Evolutionary conservation across 1,139 yeast species (phyloP).

Genomic region (Pichia sp.): DNA sequence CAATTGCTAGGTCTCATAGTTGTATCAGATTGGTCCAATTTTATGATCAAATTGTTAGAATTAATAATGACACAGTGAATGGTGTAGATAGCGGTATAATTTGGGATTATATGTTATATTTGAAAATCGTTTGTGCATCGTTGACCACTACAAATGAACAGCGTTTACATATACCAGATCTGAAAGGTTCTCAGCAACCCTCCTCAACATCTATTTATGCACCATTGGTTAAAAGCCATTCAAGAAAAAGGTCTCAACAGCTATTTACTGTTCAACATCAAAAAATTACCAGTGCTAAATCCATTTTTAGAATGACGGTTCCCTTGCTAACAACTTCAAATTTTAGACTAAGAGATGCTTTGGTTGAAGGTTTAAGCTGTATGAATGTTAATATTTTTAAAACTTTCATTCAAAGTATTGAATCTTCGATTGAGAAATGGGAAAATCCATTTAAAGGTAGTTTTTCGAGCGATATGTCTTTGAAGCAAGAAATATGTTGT

Average conservation of each 20-base stretch:
- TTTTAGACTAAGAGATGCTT: slow-evolving; percentile 71
- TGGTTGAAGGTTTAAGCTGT: slow-evolving; percentile 80
- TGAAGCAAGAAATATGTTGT: slow-evolving; percentile 74
- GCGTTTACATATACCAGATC: slow-evolving; percentile 51
- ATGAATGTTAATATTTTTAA: slow-evolving; percentile 84
- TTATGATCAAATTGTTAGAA: slow-evolving; percentile 69
- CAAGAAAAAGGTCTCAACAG: slow-evolving; percentile 68
- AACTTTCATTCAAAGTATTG: slow-evolving; percentile 74
- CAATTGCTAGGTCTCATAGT: slow-evolving; percentile 86
- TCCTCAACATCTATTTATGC: slow-evolving; percentile 21
- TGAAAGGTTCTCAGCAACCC: slow-evolving; percentile 11
- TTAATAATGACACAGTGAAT: slow-evolving; percentile 43
- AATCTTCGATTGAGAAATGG: slow-evolving; percentile 58
- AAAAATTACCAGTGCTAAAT: slow-evolving; percentile 86
- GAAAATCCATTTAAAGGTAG: slow-evolving; percentile 29
- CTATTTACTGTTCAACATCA: slow-evolving; percentile 81
- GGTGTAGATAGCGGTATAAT: slow-evolving; percentile 33
- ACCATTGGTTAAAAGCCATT: slow-evolving; percentile 37
- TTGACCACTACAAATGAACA: slow-evolving; percentile 87
- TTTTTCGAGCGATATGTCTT: slow-evolving; percentile 19
- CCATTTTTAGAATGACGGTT: slow-evolving; percentile 81
- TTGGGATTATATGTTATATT: slow-evolving; percentile 48
- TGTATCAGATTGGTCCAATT: slow-evolving; percentile 85
- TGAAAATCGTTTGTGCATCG: slow-evolving; percentile 89
- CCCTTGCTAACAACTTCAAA: slow-evolving; percentile 75